A percentile compares a stretch with the other conserved stretches of the same genome.
These are phyloP conservation scores for Calonectria pseudoturangicola DNA, from an alignment of 2,329 filamentous ascomycete genomes.

Conservation along the genomic window DNA sequence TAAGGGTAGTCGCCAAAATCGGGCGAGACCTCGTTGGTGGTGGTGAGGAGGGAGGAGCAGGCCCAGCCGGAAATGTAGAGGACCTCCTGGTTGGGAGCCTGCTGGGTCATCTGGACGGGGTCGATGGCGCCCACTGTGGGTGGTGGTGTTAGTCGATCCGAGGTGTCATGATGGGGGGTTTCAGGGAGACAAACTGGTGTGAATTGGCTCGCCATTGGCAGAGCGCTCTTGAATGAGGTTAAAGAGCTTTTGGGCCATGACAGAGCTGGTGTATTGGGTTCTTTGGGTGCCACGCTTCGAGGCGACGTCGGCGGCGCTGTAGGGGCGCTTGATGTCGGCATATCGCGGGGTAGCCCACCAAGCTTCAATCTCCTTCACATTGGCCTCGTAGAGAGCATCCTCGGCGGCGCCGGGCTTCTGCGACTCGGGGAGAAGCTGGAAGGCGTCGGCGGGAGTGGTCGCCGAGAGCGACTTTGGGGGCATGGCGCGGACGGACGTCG, in stretches of 20 bases:
- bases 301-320: conserved; percentile 92
- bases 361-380: conserved; percentile 88
- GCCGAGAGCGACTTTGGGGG: conserved; percentile 56
- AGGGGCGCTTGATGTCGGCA: conserved; percentile 92
- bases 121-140: conserved; percentile 93
- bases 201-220: conserved; percentile 88
- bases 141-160: conserved; percentile 39
- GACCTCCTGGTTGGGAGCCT: conserved; percentile 95
- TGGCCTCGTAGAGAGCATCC: conserved; percentile 88
- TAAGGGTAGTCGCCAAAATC: conserved; percentile 99
- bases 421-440: conserved; percentile 87
- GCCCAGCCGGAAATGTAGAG: conserved; percentile 98
- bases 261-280: conserved; percentile 91
- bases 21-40: conserved; percentile 96
- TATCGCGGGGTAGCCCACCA: conserved; percentile 95
- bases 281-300: conserved; percentile 92
- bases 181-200: conserved; percentile 81
- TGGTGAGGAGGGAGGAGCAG: conserved; percentile 93
- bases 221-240: conserved; percentile 87
- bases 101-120: conserved; percentile 99
- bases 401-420: conserved; percentile 88
- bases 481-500: conserved; percentile 56
- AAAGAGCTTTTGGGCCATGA: conserved; percentile 97
- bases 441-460: conserved; percentile 79
- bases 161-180: conserved; percentile 4